phyloP scores from a whole-genome alignment of 371 early-diverging fungal species.

The Mortierella sp. region DNA sequence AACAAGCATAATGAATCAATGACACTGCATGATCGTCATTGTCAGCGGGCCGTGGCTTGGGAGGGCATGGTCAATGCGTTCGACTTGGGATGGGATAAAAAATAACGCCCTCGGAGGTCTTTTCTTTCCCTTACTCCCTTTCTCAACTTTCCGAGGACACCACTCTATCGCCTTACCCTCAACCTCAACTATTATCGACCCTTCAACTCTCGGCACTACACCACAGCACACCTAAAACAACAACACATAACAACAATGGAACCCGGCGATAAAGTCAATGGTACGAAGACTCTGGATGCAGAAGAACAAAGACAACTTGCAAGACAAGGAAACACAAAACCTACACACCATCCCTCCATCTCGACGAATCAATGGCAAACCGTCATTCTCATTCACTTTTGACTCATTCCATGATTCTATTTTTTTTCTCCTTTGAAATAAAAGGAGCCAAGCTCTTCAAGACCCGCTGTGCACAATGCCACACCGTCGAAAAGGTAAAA shows the following conservation, averaged over 20 bases:
- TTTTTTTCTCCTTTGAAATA: background rate
- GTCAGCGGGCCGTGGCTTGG: background rate
- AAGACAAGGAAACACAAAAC: background rate
- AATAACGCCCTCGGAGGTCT: background rate
- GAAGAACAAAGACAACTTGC: no score
- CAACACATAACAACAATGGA: slow-evolving; percentile 29
- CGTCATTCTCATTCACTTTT: background rate
- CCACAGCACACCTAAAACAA: no score
- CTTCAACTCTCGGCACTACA: background rate
- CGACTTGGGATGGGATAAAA: background rate
- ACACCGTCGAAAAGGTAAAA: slow-evolving; percentile 91
- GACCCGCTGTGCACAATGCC: slow-evolving; percentile 99
- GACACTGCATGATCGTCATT: background rate
- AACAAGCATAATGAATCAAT: background rate
- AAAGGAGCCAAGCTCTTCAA: slow-evolving; percentile 98
- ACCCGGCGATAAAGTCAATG: slow-evolving; percentile 38
- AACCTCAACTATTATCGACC: background rate
- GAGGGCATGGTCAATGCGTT: slow-evolving; percentile 19
- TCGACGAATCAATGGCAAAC: background rate
- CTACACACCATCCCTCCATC: background rate
- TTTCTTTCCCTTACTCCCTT: slow-evolving; percentile 1
- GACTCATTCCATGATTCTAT: background rate
- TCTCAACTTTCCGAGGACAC: background rate
- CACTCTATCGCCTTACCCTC: background rate
- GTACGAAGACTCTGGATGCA: no score